Evolutionary conservation across 805 yeast species (phyloP).

Genomic region (Saccharomycopsis sp.): DNA sequence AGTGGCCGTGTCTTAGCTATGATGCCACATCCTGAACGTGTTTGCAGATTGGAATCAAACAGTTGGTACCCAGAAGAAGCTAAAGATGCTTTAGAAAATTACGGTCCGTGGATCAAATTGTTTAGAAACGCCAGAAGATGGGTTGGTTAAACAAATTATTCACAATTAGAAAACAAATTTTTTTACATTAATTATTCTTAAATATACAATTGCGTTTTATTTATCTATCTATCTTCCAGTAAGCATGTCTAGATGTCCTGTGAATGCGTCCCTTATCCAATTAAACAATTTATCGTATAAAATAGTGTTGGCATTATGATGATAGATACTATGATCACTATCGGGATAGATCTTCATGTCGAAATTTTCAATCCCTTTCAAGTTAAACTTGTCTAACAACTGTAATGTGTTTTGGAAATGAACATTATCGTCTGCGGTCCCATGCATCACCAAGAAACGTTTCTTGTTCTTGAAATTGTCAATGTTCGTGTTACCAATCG

Average conservation of each 20-base stretch:
- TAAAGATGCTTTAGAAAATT: conserved; percentile 45
- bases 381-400: conserved; percentile 66
- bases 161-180: background rate
- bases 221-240: too few species aligned
- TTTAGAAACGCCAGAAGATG: conserved; percentile 91
- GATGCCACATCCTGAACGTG: conserved; percentile 99
- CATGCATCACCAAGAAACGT: conserved; percentile 86
- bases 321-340: conserved; percentile 75
- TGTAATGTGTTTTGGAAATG: conserved; percentile 86
- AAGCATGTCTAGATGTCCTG: conserved; percentile 29
- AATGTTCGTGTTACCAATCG: conserved; percentile 32
- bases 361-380: conserved; percentile 53
- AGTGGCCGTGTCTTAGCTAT: conserved; percentile 94
- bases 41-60: conserved; percentile 77
- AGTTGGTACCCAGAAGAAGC: conserved; percentile 67
- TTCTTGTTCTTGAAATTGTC: conserved; percentile 47
- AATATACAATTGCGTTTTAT: too few species aligned
- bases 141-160: conserved; percentile 63
- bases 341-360: conserved; percentile 91
- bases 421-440: conserved; percentile 96
- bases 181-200: background rate
- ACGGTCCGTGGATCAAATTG: conserved; percentile 93
- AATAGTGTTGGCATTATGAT: conserved; percentile 71
- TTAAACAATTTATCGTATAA: conserved; percentile 62
- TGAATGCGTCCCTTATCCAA: conserved; percentile 64